Conservation (phyloP, 257 asterid species). For the Vinca minor region DNA sequence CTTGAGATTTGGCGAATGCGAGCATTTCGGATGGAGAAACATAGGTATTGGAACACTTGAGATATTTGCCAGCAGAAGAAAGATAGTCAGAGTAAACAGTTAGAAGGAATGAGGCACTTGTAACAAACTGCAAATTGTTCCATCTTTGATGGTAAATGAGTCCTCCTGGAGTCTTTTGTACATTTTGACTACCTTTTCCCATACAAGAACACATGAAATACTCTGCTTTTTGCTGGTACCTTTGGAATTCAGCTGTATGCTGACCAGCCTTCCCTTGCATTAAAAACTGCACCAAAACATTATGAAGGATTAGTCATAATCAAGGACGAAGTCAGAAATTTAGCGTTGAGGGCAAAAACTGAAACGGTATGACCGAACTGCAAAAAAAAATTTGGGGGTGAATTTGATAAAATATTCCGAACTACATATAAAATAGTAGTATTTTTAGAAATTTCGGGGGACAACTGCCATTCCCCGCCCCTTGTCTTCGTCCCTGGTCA, state of each 20-base stretch:
- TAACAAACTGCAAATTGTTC: slow-evolving; percentile 98
- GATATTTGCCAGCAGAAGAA: slow-evolving; percentile 65
- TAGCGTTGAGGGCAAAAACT: too few relatives aligned
- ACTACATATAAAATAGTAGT: too few relatives aligned
- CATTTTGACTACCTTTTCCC: slow-evolving; percentile 72
- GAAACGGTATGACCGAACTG: too few relatives aligned
- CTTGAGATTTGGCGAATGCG: slow-evolving; percentile 91
- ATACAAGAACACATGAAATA: slow-evolving; percentile 85
- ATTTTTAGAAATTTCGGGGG: too few relatives aligned
- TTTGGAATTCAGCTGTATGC: slow-evolving; percentile 38
- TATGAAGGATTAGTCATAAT: neutral
- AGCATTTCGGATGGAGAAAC: slow-evolving; percentile 67
- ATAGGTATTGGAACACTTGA: slow-evolving; percentile 48
- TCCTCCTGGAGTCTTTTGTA: slow-evolving; percentile 85
- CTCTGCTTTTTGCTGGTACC: slow-evolving; percentile 79
- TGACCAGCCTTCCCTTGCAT: slow-evolving; percentile 76
- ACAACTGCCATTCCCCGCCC: too few relatives aligned
- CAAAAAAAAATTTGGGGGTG: too few relatives aligned
- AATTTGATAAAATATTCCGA: too few relatives aligned
- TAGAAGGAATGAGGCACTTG: slow-evolving; percentile 79
- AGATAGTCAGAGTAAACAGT: slow-evolving; percentile 86
- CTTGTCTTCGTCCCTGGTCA: too few relatives aligned
- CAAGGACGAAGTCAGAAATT: too few relatives aligned
- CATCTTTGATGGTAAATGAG: slow-evolving; percentile 83
- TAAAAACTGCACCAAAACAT: slow-evolving; percentile 45